Conservation (phyloP, 306 rosid genomes). For the Dryas octopetala region DNA sequence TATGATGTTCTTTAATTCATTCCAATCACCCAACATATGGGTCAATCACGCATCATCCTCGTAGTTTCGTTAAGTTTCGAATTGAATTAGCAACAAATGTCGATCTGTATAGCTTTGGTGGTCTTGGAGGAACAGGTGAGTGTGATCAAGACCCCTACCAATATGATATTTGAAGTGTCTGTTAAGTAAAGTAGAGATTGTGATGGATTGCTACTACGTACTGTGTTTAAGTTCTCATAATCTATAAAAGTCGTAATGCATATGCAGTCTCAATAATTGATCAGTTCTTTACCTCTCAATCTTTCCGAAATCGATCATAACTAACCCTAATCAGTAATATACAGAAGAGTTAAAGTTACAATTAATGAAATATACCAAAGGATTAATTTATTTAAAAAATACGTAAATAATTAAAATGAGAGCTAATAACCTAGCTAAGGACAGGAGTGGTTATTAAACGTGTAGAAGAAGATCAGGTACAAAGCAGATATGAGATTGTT, state of each 20-base stretch:
- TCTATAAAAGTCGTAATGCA: neutral
- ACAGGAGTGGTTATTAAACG: too few species aligned
- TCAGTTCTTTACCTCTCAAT: conserved; percentile 34
- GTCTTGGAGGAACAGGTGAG: conserved; percentile 38
- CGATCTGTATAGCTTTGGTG: conserved; percentile 17
- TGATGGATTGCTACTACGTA: conserved; percentile 23
- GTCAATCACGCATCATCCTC: conserved; percentile 15
- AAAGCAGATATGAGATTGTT: too few species aligned
- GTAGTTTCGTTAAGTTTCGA: conserved; percentile 18
- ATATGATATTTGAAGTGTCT: conserved; percentile 52
- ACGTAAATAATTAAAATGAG: too few species aligned
- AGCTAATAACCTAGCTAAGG: too few species aligned
- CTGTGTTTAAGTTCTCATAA: neutral
- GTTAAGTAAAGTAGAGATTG: conserved; percentile 43
- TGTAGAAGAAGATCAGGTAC: too few species aligned
- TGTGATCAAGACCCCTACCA: conserved; percentile 33
- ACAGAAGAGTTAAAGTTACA: conserved; percentile 13
- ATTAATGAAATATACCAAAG: neutral
- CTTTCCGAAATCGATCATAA: conserved; percentile 58
- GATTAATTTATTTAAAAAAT: too few species aligned
- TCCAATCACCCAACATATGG: conserved; percentile 1
- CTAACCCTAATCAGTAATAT: conserved; percentile 40
- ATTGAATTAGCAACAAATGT: neutral
- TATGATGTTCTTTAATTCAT: neutral
- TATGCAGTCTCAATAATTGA: conserved; percentile 21